Conservation (phyloP, 139 green algal genomes). For the Coelastrella sp. region DNA sequence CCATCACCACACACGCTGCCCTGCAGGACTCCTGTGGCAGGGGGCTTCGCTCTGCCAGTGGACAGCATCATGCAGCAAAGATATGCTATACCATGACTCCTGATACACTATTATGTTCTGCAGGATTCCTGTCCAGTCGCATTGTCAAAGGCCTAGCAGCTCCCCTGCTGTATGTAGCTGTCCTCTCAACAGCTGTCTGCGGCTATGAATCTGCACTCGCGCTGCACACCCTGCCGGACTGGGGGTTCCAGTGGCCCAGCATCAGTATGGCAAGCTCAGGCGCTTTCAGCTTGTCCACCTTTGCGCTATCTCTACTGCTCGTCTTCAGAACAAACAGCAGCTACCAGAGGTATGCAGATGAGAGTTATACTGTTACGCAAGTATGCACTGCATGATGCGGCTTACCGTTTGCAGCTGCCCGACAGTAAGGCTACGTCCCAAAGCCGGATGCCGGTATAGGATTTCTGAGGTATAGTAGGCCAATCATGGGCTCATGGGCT, state of each 20-base stretch:
- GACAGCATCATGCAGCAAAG: not conserved
- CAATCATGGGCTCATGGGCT: no score
- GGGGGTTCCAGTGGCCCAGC: not conserved
- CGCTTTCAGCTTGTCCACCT: not conserved
- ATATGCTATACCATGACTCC: not conserved
- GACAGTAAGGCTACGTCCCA: no score
- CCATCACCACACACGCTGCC: no score
- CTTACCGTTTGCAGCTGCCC: no score
- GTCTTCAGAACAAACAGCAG: slow-evolving; percentile 66
- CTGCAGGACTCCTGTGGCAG: not conserved
- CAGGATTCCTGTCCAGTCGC: not conserved
- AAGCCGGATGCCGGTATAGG: no score
- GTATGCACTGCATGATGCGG: no score
- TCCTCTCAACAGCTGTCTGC: not conserved
- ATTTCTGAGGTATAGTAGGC: no score
- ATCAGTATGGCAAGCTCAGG: not conserved
- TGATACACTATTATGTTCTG: not conserved
- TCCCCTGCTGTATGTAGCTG: slow-evolving; percentile 3
- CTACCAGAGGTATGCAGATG: slow-evolving; percentile 36
- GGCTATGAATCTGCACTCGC: not conserved
- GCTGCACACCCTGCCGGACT: not conserved
- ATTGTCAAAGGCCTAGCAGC: not conserved
- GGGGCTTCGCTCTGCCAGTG: not conserved
- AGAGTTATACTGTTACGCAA: no score
- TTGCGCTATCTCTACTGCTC: slow-evolving; percentile 69